These are phyloP conservation scores for Saccharomyces eubayanus DNA, from an alignment of 805 yeast genomes.

Conservation along the genomic window DNA sequence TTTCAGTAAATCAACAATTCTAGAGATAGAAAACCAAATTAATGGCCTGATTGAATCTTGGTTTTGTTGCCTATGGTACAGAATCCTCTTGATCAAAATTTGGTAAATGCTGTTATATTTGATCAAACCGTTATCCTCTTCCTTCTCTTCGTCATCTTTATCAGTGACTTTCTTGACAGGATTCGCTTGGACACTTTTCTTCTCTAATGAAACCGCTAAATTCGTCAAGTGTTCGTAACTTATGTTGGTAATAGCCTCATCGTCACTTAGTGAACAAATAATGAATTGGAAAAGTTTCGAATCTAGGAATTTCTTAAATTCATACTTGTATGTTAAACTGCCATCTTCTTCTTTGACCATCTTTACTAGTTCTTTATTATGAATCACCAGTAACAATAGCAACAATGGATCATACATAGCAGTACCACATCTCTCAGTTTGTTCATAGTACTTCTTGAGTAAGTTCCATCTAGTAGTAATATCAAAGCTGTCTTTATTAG, in stretches of 20 bases:
- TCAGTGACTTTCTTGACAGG: conserved; percentile 21
- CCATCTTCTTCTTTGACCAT: conserved; percentile 27
- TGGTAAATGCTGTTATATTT: conserved; percentile 51
- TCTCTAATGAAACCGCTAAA: background rate
- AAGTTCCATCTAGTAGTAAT: background rate
- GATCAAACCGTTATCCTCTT: conserved; percentile 37
- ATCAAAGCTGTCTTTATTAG: background rate
- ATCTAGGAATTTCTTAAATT: conserved; percentile 50
- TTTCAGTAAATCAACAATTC: conserved; percentile 46
- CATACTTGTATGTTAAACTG: conserved; percentile 31
- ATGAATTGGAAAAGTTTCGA: conserved; percentile 44
- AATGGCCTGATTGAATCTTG: conserved; percentile 35
- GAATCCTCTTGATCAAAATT: conserved; percentile 40
- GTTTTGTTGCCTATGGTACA: conserved; percentile 17
- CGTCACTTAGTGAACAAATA: conserved; percentile 36
- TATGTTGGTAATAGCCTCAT: conserved; percentile 28
- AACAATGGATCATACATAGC: conserved; percentile 63
- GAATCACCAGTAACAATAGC: conserved; percentile 49
- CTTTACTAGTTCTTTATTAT: conserved; percentile 54
- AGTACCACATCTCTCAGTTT: conserved; percentile 15
- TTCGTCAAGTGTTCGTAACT: background rate
- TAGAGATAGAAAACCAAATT: conserved; percentile 47
- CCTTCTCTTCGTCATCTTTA: conserved; percentile 37
- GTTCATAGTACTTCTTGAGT: conserved; percentile 20
- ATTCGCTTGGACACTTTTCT: background rate